Evolutionary conservation across 768 basidiomycete species (phyloP), one percentile per base, ranked within the genome.

Genomic region (Clitopilus passeckerianus): DNA sequence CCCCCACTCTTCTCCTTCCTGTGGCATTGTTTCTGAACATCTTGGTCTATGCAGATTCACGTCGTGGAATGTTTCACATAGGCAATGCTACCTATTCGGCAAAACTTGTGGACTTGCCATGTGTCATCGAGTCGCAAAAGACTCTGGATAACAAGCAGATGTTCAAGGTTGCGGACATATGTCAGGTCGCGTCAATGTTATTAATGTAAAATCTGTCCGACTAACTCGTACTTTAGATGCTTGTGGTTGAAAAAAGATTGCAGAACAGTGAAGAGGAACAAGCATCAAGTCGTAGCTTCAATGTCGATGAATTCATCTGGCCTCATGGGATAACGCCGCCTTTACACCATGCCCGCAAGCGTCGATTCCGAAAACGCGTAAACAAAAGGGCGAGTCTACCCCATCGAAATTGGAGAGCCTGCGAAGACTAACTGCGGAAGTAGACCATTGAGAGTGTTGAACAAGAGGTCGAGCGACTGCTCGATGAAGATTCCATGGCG

Each of bases 101-200:
- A 20, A 98, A 98, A 72, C 83, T 99, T 22, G 97, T 98, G 59
- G 97, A 99, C 72, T 77, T 99, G 50, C 97, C 97, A 1, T 92
- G 91, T 72, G 85, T 99, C 56, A 80, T 95, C 63, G 97, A 99
- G 69, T 85, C 92, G 12, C 95, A 98, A 72, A 98, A 98, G 79
- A 94, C 96, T 1, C 73, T 96, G 54, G 97, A 98, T 73, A 91
- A 88, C 70, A 94, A 95, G 71, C 94, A 97, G 68, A 90, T 97
- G 86, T 97, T 98, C 80, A 99, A 99, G 73, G 92, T 95, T 6
- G 95, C 95, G 37, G 97, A 99, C 70, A 96, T 99, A 75, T 96
- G 92, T 76, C 95, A 97, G 85, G 93, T 94, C 65, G 65, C 66
- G 63, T 59, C 54, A 34, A 53, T 53, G 2, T 57, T 50, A 6